Evolutionary conservation across 345 rosid genomes (phyloP), one percentile per base, ranked within the genome.

Genomic region (Ceriops tagal): DNA sequence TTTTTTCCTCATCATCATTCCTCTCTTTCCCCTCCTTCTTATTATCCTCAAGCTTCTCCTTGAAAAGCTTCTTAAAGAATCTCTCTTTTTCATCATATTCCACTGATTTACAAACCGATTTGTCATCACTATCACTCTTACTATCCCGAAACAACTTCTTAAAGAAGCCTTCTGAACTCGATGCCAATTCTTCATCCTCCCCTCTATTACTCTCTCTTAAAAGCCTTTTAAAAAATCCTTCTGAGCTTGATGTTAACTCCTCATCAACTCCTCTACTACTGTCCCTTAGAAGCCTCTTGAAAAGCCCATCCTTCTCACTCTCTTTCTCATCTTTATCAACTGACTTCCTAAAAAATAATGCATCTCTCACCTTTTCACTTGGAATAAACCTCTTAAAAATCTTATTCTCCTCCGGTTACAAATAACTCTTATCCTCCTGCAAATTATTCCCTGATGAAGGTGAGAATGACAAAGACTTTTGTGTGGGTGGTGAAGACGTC

Each of bases 341-440:
- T 6, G 95, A 92, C 89, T 92, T 96, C 83, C 97, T 92, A 75
- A 90, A 96, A 80, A 90, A 75, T 64, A 95, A 78, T 19, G 96
- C 98, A 84, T 95, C 98, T 74, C 99, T 86, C 61, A 95, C 89
- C 84, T 92, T 96, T 21, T 96, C 88, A 70, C 97, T 85, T 0
- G 98, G 97, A 75, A 96, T 92, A 65, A 96, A 82, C 82, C 90
- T 96, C 79, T 88, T 96, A 75, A 92, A 92, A 78, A 90, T 79
- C 78, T 87, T 92, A 66, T 83, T 90, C 66, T 92, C 99, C 61
- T 90, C 97, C 2, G 88, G 84, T 53, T 92, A 76, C 47, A 84
- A 69, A 49, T 73, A 88, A 75, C 87, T 82, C 64, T 79, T 82
- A 78, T 90, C 99, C 79, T 90, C 96, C 56, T 74, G 86, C 74